These are phyloP conservation scores for Lathyrus oleraceus DNA, from an alignment of 306 rosid genomes.

Conservation along the genomic window DNA sequence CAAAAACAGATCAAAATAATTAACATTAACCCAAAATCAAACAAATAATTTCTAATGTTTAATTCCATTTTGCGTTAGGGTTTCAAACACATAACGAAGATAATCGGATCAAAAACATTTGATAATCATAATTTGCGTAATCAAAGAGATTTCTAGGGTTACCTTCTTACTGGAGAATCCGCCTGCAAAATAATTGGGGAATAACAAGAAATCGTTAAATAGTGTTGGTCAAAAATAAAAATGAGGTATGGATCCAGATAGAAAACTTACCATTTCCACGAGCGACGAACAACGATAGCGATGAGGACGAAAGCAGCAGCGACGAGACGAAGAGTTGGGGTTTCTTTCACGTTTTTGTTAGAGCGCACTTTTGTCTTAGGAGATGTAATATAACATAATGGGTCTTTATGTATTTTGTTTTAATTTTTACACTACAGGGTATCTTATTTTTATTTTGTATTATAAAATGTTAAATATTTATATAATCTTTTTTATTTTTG, in stretches of 20 bases:
- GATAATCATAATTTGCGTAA: background rate
- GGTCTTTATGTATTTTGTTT: too few relatives aligned
- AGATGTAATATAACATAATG: too few relatives aligned
- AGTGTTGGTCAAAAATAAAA: background rate
- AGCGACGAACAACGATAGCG: slow-evolving; percentile 20
- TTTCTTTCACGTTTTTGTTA: slow-evolving; percentile 15
- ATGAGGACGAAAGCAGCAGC: slow-evolving; percentile 7
- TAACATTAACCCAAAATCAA: background rate
- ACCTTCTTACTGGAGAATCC: slow-evolving; percentile 78
- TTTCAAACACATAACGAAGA: slow-evolving; percentile 7
- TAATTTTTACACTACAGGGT: too few relatives aligned
- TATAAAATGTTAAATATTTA: too few relatives aligned
- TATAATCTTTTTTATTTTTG: too few relatives aligned
- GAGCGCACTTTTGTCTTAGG: background rate
- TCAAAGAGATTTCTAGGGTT: slow-evolving; percentile 20
- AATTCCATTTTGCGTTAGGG: background rate
- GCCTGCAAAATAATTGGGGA: slow-evolving; percentile 52
- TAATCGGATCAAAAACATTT: background rate
- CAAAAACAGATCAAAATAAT: background rate
- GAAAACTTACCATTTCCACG: slow-evolving; percentile 51
- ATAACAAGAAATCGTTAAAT: slow-evolving; percentile 16
- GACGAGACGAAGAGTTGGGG: slow-evolving; percentile 40
- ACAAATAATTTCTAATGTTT: background rate
- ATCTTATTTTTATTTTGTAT: too few relatives aligned
- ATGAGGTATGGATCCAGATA: background rate